Base-by-base conservation (phyloP, 257 asterid genomes). In the Misopates orontium region DNA sequence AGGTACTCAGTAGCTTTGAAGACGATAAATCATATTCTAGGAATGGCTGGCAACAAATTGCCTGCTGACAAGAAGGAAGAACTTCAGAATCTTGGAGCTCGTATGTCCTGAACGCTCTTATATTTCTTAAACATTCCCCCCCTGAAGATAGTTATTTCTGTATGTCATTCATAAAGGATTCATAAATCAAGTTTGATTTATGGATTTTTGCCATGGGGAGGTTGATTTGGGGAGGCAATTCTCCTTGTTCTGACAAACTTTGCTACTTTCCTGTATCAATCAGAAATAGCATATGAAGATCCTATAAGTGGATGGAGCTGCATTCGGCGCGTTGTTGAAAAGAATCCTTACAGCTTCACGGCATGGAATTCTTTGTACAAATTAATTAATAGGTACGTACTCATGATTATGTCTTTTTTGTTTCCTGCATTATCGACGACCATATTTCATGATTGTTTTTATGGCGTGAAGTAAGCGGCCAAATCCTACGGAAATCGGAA, bases 301-400 rank as follows among this genome's bases (percentile, higher is more conserved):
- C 91, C 96, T 75, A 73, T 81, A 36, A 88, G 69, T 53, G 98
- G 91, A 49, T 86, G 84, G 78, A 91, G 85, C 22, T 82, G 75
- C 65, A 93, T 84, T 44, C 93, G 89, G 21, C 71, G 73, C 74
- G 70, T 91, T 75, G 86, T 86, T 56, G 63, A 62, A 70, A 85
- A 79, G 57, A 87, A 73, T 73, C 97, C 98, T 63, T 72, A 77
- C 73, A 88, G 94, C 89, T 77, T 82, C 69, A 74, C 95, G 73
- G 96, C 95, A 41, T 91, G 98, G 98, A 91, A 82, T 72, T 88
- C 84, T 86, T 91, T 81, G 81, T 91, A 88, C 68, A 88, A 79
- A 85, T 91, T 85, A 64, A 79, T 88, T 60, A 67, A 85, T 47
- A 88, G 88, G 95, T 87, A 76, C 44, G 56, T 28, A 36, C 6